These are phyloP conservation scores for Oropetium thomaeum DNA, from an alignment of 176 grass and related monocot genomes.

Conservation along the genomic window DNA sequence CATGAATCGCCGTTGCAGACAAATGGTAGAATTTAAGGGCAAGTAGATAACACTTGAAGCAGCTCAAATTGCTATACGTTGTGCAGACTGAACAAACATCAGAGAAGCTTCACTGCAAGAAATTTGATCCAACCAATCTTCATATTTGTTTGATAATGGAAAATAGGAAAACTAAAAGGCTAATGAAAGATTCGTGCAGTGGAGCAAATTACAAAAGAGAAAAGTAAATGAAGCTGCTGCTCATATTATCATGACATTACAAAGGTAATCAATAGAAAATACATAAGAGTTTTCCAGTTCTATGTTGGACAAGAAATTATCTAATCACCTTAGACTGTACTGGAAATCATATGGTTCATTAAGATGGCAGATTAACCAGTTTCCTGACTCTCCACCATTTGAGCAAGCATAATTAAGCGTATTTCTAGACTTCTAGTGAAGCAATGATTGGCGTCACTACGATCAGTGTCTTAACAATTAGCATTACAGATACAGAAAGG, in stretches of 20 bases:
- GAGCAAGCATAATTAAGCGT: neutral
- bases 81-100: neutral
- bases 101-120: neutral
- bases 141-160: neutral
- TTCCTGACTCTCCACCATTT: neutral
- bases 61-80: neutral
- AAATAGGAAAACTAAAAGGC: conserved; percentile 10
- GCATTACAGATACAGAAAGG: neutral
- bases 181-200: neutral
- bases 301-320: neutral
- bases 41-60: neutral
- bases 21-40: neutral
- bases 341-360: neutral
- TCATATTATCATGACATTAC: neutral
- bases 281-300: neutral
- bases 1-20: neutral
- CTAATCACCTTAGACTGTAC: neutral
- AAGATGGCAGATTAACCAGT: neutral
- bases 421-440: neutral
- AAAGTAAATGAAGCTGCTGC: neutral
- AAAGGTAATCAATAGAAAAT: neutral
- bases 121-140: neutral
- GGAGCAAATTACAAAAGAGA: neutral
- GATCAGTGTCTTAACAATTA: neutral
- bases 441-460: neutral